Evolutionary conservation across 2,329 filamentous ascomycete species (phyloP).

Genomic region (Colletotrichum falcatum): DNA sequence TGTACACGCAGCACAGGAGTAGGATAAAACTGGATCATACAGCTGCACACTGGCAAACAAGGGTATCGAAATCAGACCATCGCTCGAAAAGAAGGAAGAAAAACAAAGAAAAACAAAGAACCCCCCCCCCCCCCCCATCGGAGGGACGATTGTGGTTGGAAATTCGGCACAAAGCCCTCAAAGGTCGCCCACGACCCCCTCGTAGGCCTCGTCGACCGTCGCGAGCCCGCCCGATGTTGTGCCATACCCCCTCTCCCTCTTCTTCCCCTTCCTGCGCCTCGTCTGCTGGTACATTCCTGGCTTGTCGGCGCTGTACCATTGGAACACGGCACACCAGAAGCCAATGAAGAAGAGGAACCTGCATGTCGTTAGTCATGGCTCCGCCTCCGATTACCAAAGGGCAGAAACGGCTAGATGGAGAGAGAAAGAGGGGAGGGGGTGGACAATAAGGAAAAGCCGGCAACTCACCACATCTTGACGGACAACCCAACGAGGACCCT

Average conservation of each 20-base stretch:
- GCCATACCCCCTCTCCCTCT: constrained; percentile 31
- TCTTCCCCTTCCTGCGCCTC: constrained; percentile 12
- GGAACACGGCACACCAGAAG: constrained; percentile 26
- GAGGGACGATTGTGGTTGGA: background rate
- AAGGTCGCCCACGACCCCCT: constrained; percentile 20
- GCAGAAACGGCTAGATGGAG: too few relatives aligned
- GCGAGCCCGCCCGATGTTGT: constrained; percentile 29
- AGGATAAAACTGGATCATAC: background rate
- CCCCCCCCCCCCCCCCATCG: too few relatives aligned
- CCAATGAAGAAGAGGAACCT: constrained; percentile 34
- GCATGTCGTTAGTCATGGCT: background rate
- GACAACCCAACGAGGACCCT: constrained; percentile 9
- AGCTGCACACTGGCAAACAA: background rate
- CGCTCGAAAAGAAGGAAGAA: background rate
- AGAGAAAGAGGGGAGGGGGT: background rate
- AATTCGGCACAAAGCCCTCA: background rate
- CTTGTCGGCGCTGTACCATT: constrained; percentile 16
- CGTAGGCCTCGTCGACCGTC: constrained; percentile 20
- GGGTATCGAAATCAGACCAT: background rate
- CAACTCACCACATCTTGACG: constrained; percentile 34
- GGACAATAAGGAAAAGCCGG: background rate
- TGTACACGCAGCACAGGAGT: background rate
- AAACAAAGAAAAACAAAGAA: background rate
- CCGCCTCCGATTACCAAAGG: background rate
- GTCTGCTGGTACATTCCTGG: constrained; percentile 1